Evolutionary conservation across 768 basidiomycete species (phyloP), one percentile per base, ranked within the genome.

Genomic region (Phanerochaete carnosa): DNA sequence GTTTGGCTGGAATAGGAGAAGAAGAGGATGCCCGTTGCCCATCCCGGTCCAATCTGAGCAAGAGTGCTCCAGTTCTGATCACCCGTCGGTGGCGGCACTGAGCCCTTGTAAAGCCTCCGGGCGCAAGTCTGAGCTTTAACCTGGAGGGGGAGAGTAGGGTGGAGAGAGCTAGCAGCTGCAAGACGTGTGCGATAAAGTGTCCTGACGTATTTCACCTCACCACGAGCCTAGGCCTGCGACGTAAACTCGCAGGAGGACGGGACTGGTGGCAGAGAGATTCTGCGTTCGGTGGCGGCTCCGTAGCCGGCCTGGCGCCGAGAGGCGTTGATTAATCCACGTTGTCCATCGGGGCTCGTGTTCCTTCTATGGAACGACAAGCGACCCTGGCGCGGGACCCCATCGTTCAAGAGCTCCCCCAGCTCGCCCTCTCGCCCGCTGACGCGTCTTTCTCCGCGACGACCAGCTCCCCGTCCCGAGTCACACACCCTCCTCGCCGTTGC

Each of bases 391-490:
- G 19, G 6, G 45, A 19, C 47, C 47, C 47, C 47, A 49, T 25
- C 47, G 47, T 19, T 49, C 47, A 49, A 49, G 47, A 49, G 47
- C 47, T 25, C 33, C 60, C 57, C 57, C 30, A 22, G 55, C 56
- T 65, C 66, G 47, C 65, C 69, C 68, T 69, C 64, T 64, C 61
- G 45, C 37, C 15, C 30, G 71, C 71, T 76, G 71, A 76, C 75
- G 74, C 74, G 74, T 74, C 72, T 73, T 55, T 55, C 57, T 55
- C 57, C 57, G 53, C 75, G 67, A 69, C 73, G 69, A 66, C 67
- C 57, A 59, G 47, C 55, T 30, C 25, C 47, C 58, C 60, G 46
- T 16, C 55, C 29, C 29, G 55, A 61, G 66, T 69, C 67, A 58
- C 15, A 29, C 39, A 28, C 67, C 63, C 71, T 49, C 64, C 62